A percentile compares a stretch with the other conserved stretches of the same genome.
These are phyloP conservation scores for Coemansia sp. DNA, from an alignment of 192 early-diverging fungal genomes.

Conservation along the genomic window DNA sequence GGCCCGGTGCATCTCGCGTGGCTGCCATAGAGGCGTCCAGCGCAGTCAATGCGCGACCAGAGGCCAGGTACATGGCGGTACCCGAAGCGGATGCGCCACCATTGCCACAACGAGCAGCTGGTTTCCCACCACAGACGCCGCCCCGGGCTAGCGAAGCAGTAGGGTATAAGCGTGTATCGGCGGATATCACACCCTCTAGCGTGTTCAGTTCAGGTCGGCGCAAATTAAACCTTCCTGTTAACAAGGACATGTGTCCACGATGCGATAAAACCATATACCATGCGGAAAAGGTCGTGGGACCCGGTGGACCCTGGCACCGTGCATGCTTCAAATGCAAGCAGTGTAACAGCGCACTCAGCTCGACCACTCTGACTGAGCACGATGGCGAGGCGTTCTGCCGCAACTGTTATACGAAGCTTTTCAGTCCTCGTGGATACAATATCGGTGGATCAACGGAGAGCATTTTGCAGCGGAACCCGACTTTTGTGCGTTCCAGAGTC, in stretches of 20 bases:
- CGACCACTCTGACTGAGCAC: slow-evolving; percentile 50
- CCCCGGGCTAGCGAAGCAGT: neutral
- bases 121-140: slow-evolving; percentile 16
- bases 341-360: slow-evolving; percentile 48
- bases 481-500: neutral
- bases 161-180: slow-evolving; percentile 17
- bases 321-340: slow-evolving; percentile 56
- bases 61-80: slow-evolving; percentile 4
- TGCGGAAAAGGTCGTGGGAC: slow-evolving; percentile 57
- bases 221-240: slow-evolving; percentile 34
- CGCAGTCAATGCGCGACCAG: slow-evolving; percentile 18
- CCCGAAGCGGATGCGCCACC: slow-evolving; percentile 3
- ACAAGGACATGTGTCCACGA: slow-evolving; percentile 52
- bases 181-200: slow-evolving; percentile 47
- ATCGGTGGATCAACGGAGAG: slow-evolving; percentile 46
- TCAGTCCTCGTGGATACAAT: slow-evolving; percentile 47
- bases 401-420: slow-evolving; percentile 54
- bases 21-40: neutral
- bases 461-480: slow-evolving; percentile 6
- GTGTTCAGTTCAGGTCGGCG: slow-evolving; percentile 50
- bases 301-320: slow-evolving; percentile 56
- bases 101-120: slow-evolving; percentile 21
- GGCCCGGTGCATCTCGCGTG: slow-evolving; percentile 17
- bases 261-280: slow-evolving; percentile 55
- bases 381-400: slow-evolving; percentile 57